phyloP scores from a whole-genome alignment of 371 early-diverging fungal species.

The Mortierella sp. region DNA sequence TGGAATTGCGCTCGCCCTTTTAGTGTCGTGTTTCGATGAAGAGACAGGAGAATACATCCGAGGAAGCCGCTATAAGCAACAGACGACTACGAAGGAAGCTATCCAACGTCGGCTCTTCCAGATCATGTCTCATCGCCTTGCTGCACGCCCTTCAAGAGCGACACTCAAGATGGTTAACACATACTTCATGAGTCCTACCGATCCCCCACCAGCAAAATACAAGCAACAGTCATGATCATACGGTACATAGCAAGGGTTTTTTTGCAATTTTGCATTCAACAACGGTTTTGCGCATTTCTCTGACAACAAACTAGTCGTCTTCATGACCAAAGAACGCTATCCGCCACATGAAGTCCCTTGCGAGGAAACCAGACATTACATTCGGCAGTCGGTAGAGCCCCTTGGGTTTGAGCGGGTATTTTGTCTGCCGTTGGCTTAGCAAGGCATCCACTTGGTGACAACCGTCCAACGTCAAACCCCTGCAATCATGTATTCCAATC shows the following conservation, averaged over 20 bases:
- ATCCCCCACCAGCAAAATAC: conserved; percentile 47
- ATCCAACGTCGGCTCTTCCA: conserved; percentile 74
- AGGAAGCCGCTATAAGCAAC: background rate
- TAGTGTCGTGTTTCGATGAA: conserved; percentile 66
- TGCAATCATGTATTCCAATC: conserved; percentile 12
- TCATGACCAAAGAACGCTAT: conserved; percentile 14
- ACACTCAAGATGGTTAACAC: conserved; percentile 75
- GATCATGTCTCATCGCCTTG: conserved; percentile 71
- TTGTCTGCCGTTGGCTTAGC: background rate
- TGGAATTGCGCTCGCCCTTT: conserved; percentile 76
- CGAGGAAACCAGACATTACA: background rate
- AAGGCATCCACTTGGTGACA: background rate
- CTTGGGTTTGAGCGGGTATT: conserved; percentile 7
- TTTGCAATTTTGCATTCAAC: too few species aligned
- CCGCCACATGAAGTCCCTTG: background rate
- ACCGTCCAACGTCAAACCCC: background rate
- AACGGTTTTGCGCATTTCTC: too few species aligned
- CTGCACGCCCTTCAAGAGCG: conserved; percentile 68
- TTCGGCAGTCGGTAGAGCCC: conserved; percentile 19
- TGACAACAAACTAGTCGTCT: too few species aligned
- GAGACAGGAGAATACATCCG: conserved; percentile 27
- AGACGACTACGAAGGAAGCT: conserved; percentile 65
- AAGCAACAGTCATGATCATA: conserved; percentile 2
- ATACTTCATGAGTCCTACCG: conserved; percentile 64
- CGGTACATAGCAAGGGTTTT: background rate